Base-by-base conservation (phyloP, 441 rosid species). In the Caryocar brasiliense region DNA sequence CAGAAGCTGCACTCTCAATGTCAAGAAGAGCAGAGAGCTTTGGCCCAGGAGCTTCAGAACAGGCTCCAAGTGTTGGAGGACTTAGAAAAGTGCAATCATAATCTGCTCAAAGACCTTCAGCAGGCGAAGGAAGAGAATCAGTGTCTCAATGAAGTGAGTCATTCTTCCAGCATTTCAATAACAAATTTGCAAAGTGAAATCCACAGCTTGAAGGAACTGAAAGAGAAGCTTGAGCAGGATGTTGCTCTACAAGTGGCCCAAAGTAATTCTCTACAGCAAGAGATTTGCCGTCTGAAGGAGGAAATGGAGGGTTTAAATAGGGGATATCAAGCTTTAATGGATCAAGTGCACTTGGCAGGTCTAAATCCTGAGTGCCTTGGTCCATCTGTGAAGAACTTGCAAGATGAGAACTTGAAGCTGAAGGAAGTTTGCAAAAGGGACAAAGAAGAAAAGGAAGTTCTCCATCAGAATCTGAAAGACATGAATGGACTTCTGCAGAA, bases 261-360 rank as follows among this genome's bases (percentile, higher is more conserved):
- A 59, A 79, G 97, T 66, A 88, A 80, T 72, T 89, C 94, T 61
- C 83, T 85, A 64, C 97, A 88, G 79, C 97, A 92, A 68, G 99
- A 88, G 73, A 83, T 85, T 62, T 83, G 83, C 66, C 82, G 95
- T 74, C 79, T 92, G 63, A 82, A 83, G 70, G 92, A 92, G 78
- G 99, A 92, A 54, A 56, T 88, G 50, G 75, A 82, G 71, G 83
- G 67, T 41, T 71, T 80, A 14, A 85, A 72, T 60, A 79, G 72
- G 77, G 80, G 71, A 60, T 73, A 83, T 48, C 81, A 61, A 65
- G 65, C 68, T 49, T 62, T 82, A 56, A 56, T 72, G 51, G 84
- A 72, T 55, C 91, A 91, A 78, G 85, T 81, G 61, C 80, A 83
- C 60, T 77, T 81, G 45, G 84, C 72, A 40, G 73, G 90, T 67